Conservation (phyloP, 1,139 yeast species). For the Candida pseudoviswanathii region DNA sequence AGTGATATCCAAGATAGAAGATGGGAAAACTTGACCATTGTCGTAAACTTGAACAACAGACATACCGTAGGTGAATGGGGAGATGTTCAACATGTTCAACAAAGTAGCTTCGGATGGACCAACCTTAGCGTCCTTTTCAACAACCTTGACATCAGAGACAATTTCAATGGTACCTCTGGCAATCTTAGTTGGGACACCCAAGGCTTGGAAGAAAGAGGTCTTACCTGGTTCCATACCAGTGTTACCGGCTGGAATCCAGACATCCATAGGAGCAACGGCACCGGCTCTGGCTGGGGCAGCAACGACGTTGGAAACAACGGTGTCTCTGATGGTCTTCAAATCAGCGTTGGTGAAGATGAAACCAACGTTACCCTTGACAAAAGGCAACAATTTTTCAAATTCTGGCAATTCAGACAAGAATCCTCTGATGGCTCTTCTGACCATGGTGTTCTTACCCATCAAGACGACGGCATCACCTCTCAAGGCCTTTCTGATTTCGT, state of each 20-base stretch:
- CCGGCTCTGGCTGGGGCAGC: constrained; percentile 99
- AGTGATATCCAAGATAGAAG: constrained; percentile 95
- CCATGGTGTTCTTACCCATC: constrained; percentile 99
- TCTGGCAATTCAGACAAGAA: constrained; percentile 94
- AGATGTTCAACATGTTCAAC: constrained; percentile 99
- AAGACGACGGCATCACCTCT: constrained; percentile 94
- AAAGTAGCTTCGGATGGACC: constrained; percentile 99
- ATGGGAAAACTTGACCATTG: constrained; percentile 97
- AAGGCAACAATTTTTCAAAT: constrained; percentile 92
- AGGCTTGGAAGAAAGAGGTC: constrained; percentile 99
- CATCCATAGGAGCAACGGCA: constrained; percentile 98
- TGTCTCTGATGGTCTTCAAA: constrained; percentile 89
- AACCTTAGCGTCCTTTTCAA: constrained; percentile 80
- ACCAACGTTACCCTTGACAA: constrained; percentile 97
- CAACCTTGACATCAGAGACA: constrained; percentile 96
- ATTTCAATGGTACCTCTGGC: constrained; percentile 99
- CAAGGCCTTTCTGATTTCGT: constrained; percentile 96
- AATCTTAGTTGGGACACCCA: constrained; percentile 99
- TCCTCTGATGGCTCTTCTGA: constrained; percentile 99
- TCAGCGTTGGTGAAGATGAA: constrained; percentile 98
- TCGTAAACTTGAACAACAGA: constrained; percentile 95
- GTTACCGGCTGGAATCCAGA: constrained; percentile 98
- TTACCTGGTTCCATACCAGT: constrained; percentile 99
- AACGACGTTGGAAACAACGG: constrained; percentile 86
- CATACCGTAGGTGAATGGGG: constrained; percentile 99